Evolutionary conservation across 176 grass and related monocot genomes (phyloP), one percentile per base, ranked within the genome.

Genomic region (Musa troglodytarum): DNA sequence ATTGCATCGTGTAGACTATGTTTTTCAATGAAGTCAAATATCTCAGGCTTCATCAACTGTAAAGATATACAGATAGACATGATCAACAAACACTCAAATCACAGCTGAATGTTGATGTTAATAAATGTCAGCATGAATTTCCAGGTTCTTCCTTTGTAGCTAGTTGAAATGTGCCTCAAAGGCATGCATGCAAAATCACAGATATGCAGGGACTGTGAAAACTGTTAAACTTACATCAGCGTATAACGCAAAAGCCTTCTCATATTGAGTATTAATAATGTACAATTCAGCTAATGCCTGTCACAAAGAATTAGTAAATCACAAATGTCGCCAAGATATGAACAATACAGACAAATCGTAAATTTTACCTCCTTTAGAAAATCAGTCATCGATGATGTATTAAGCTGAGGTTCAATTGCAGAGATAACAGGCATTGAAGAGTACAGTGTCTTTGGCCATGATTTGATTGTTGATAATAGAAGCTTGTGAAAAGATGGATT

Each of bases 281-380:
- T 89, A 99, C 24, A 99, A 71, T 82, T 99, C 88, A 59, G 88
- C 90, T 87, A 94, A 89, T 79, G 84, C 90, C 95, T 99, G 78
- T 73, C 79, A 29, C n/a, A 64, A 53, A 83, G 62, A 71, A 53
- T 11, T 71, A 79, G 54, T 64, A 75, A 78, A 55, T 74, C 78
- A 78, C 50, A 15, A 77, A 79, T 74, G 1, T 89, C 14, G 53
- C 34, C 67, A 34, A 88, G 64, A 57, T 51, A 76, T 67, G 82
- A 53, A 65, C 49, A 65, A 66, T 57, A 17, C 52, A 74, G n/a
- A 82, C 49, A 43, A 29, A 55, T 63, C 54, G 51, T 43, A 43
- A 43, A 11, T 29, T 61, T 10, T 52, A 91, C 95, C 86, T 94
- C 95, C 81, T 99, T 92, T 77, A 99, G 76, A 72, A 78, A 75